Base-by-base conservation (phyloP, 768 basidiomycete species). In the Pisolithus orientalis region DNA sequence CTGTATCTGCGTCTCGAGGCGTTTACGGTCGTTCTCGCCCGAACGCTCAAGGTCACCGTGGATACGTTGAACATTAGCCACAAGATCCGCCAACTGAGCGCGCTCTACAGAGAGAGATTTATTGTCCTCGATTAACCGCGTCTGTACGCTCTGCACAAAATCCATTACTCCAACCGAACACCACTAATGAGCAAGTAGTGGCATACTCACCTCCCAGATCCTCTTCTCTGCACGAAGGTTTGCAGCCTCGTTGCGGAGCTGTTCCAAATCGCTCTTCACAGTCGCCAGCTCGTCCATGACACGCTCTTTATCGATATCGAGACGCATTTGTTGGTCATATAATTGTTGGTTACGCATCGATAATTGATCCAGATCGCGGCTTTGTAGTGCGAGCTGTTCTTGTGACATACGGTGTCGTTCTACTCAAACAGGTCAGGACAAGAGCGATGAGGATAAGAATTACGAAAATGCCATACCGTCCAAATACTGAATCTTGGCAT, bases 171-270 rank as follows among this genome's bases (percentile, higher is more conserved):
- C n/a, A 53, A 16, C 9, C 4, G 27, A n/a, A 45, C 4, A 24
- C 8, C 44, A 14, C 16, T n/a, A 4, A 34, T 7, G 7, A 7
- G 21, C 13, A 4, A 5, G 5, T 24, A 54, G 1, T 8, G 7
- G 34, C 37, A n/a, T 32, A 62, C 78, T 31, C 49, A 90, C 92
- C 84, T 91, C 90, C 87, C 88, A 92, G 34, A 94, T 89, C 62
- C 83, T 86, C 74, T 92, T 94, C 77, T 98, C 95, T 0, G 93
- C 94, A 40, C 87, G 83, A 16, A 96, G 78, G 65, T 90, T 94
- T 2, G 90, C 87, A 57, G 77, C 80, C 60, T 97, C 94, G 58
- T 88, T 90, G 9, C 90, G 82, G 38, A 93, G 72, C 52, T 88
- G 84, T 56, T 94, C 91, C 14, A 85, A 70, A 24, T 78, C 76